These are phyloP conservation scores for Luffa acutangula DNA, from an alignment of 306 rosid genomes.

Conservation along the genomic window DNA sequence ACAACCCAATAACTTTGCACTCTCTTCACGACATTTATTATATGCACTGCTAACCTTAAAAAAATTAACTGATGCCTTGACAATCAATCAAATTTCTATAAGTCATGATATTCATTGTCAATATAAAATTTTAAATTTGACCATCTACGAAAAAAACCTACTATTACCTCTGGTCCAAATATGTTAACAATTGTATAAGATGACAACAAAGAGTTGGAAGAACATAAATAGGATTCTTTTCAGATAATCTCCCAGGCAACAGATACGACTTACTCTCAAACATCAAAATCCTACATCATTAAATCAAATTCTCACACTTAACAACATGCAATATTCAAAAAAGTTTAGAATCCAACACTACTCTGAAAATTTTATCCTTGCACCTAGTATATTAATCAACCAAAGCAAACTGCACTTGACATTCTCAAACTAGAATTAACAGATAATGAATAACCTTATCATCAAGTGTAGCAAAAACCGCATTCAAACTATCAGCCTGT, in stretches of 20 bases:
- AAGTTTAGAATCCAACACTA: background rate
- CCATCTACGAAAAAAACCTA: background rate
- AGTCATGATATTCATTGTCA: background rate
- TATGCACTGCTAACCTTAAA: conserved; percentile 77
- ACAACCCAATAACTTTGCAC: conserved; percentile 91
- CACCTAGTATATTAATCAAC: background rate
- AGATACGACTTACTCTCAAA: conserved; percentile 84
- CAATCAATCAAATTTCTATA: background rate
- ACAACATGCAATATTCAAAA: background rate
- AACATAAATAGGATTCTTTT: conserved; percentile 96
- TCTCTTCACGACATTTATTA: conserved; percentile 99
- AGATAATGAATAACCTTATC: conserved; percentile 53
- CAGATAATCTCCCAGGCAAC: conserved; percentile 93
- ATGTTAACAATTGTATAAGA: conserved; percentile 87
- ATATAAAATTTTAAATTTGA: background rate
- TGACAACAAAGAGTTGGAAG: conserved; percentile 98
- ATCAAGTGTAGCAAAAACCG: conserved; percentile 86
- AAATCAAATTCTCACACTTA: conserved; percentile 5
- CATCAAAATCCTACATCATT: conserved; percentile 77
- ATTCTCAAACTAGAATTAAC: background rate
- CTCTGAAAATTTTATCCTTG: background rate
- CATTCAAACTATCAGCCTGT: conserved; percentile 86
- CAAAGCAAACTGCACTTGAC: background rate
- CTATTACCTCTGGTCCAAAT: conserved; percentile 83
- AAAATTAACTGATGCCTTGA: conserved; percentile 14